Evolutionary conservation across 352 stramenopile species (phyloP), one percentile per base, ranked within the genome.

Genomic region (Globisporangium orthogonon): DNA sequence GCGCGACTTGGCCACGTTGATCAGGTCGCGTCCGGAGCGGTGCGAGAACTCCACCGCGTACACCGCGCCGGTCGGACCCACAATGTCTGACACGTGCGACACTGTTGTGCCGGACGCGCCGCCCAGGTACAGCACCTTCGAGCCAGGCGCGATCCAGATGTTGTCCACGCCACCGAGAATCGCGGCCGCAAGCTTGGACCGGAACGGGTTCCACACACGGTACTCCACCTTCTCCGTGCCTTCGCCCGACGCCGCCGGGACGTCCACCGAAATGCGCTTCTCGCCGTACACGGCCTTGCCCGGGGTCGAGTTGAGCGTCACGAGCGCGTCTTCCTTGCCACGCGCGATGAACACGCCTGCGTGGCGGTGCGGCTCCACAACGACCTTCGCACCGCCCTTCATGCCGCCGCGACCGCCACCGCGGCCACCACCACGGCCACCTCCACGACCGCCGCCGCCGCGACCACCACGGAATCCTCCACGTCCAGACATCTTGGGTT

Each of bases 41-140:
- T 99, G 97, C 30, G 96, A 98, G 81, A 99, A 99, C 87, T 99
- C 97, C 2, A 99, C 97, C 6, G 97, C 97, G 78, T 99, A 99
- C 33, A 99, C 97, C 43, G 89, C 94, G 37, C 97, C 97, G 6
- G 83, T 83, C 14, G 97, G 96, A 56, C 97, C 97, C 37, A 99
- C 97, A 66, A 99, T 98, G 76, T 99, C 97, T 43, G 95, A 98
- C 14, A 99, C 97, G 76, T 99, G 97, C 30, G 94, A 99, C 29
- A 99, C 97, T 44, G 96, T 99, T 39, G 97, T 99, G 60, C 97
- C 97, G 7, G 96, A 98, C 55, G 97, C 97, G 68, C 96, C 97
- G 67, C 97, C 97, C 43, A 99, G 87, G 86, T 99, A 99, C 18
- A 99, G 83, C 55, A 99, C 97, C 75, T 99, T 99, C 65, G 86